A percentile compares a stretch with the other conserved stretches of the same genome.
phyloP scores from a whole-genome alignment of 1,139 yeast genomes.

The Suhomyces taliae region DNA sequence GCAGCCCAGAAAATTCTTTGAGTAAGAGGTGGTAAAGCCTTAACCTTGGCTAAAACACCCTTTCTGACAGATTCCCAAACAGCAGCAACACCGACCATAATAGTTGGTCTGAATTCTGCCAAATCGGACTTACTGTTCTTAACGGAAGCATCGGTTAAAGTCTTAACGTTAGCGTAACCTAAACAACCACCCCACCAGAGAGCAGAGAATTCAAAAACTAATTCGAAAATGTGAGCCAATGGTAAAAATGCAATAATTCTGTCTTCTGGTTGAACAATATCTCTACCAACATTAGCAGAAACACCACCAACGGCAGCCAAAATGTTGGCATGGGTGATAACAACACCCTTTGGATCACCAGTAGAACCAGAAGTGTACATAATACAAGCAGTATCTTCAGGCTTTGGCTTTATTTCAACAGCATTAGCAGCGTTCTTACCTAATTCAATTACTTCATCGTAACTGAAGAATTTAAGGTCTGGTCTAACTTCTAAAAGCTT shows the following conservation, averaged over 20 bases:
- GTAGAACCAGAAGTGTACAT: conserved; percentile 99
- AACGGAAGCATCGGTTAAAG: conserved; percentile 79
- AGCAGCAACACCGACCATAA: conserved; percentile 98
- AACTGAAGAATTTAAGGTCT: conserved; percentile 67
- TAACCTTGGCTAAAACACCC: conserved; percentile 80
- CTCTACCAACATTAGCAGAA: conserved; percentile 58
- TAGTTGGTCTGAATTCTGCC: conserved; percentile 81
- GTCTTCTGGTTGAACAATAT: conserved; percentile 54
- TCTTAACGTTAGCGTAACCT: conserved; percentile 93
- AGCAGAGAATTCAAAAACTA: conserved; percentile 75
- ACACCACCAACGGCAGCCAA: conserved; percentile 87
- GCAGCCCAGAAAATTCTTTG: conserved; percentile 93
- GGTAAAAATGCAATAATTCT: conserved; percentile 88
- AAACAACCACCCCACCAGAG: conserved; percentile 89
- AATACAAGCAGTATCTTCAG: conserved; percentile 83
- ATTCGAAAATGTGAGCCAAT: conserved; percentile 92
- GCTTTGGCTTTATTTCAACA: conserved; percentile 48
- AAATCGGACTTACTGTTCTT: conserved; percentile 88
- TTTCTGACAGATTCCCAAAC: conserved; percentile 97
- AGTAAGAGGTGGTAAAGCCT: conserved; percentile 60
- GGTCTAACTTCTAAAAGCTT: conserved; percentile 67
- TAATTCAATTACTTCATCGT: conserved; percentile 61
- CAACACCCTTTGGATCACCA: conserved; percentile 97
- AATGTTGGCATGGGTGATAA: conserved; percentile 72
- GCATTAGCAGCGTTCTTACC: conserved; percentile 50